Conservation (phyloP, 805 yeast genomes). For the Saccharomyces jurei region DNA sequence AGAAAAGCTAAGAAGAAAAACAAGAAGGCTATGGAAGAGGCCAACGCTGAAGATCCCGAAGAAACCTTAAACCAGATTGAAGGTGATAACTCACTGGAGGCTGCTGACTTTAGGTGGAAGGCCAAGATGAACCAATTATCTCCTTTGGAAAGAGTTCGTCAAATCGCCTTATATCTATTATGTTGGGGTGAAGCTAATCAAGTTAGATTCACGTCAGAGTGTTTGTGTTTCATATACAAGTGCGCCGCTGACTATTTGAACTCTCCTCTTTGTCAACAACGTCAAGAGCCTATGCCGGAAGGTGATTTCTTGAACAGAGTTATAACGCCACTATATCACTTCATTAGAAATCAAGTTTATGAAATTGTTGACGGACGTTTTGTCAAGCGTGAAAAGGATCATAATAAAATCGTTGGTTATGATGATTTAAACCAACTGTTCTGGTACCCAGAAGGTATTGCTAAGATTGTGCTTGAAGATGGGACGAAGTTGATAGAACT, state of each 20-base stretch:
- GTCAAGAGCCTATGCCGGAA: slow-evolving; percentile 74
- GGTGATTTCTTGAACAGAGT: slow-evolving; percentile 87
- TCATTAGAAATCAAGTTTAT: slow-evolving; percentile 71
- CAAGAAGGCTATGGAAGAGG: slow-evolving; percentile 61
- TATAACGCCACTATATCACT: slow-evolving; percentile 82
- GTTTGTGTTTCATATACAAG: slow-evolving; percentile 89
- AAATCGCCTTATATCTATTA: slow-evolving; percentile 63
- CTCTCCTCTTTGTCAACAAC: slow-evolving; percentile 86
- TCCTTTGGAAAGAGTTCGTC: slow-evolving; percentile 76
- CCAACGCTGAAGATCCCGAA: slow-evolving; percentile 55
- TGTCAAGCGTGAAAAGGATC: slow-evolving; percentile 79
- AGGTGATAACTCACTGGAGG: slow-evolving; percentile 79
- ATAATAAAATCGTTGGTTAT: slow-evolving; percentile 76
- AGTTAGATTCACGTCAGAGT: slow-evolving; percentile 87
- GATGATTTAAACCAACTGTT: slow-evolving; percentile 98
- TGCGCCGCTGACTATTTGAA: slow-evolving; percentile 85
- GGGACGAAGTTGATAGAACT: slow-evolving; percentile 86
- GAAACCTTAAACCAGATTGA: slow-evolving; percentile 54
- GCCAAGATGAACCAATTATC: slow-evolving; percentile 63
- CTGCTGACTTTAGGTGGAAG: slow-evolving; percentile 77
- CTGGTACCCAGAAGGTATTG: slow-evolving; percentile 99
- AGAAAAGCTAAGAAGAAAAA: slow-evolving; percentile 76
- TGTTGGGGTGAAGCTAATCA: slow-evolving; percentile 91
- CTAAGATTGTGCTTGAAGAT: slow-evolving; percentile 83
- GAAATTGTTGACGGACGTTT: slow-evolving; percentile 76